Base-by-base conservation (phyloP, 805 yeast species). In the Candida chauliodis region DNA sequence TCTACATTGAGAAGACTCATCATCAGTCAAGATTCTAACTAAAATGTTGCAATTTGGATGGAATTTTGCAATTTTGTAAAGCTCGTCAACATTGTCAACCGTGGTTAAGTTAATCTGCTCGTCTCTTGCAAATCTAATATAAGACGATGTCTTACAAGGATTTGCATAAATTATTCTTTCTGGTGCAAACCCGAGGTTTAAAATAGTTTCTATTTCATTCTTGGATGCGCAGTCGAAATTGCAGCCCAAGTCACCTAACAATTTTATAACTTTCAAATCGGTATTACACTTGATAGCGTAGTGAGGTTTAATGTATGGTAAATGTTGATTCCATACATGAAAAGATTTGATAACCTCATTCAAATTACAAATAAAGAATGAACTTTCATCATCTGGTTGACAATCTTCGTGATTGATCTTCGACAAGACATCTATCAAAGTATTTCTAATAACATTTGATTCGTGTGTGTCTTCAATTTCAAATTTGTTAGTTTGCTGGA, bases 241-340 rank as follows among this genome's bases (percentile, higher is more conserved):
- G 37, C 79, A 73, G 19, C 93, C 95, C 46, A 81, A 60, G 3
- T 62, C 44, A 2, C 77, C 79, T 48, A 91, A 70, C 20, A 73
- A 58, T 34, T 63, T 55, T 46, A 91, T 58, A 9, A 91, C 78
- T 39, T 64, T 64, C 5, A 64, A 50, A 55, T 88, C 81, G 26
- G 89, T 84, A 68, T 91, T 91, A 66, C 98, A 91, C 63, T 91
- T 91, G 49, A 91, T 93, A 14, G 99, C 99, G 61, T 90, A 91
- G 55, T 75, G 82, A n/a, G 97, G 96, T 40, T 76, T 74, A 25
- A 91, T 81, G 30, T 80, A 67, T 15, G 96, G 95, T 52, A 91
- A 69, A 27, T 67, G 58, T 16, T 48, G 36, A 20, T 57, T 54
- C 97, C 98, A 91, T 28, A 76, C 65, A n/a, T 59, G 45, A 43